These are phyloP conservation scores for Haematococcus sp. DNA, from an alignment of 139 green algal genomes.

Conservation along the genomic window DNA sequence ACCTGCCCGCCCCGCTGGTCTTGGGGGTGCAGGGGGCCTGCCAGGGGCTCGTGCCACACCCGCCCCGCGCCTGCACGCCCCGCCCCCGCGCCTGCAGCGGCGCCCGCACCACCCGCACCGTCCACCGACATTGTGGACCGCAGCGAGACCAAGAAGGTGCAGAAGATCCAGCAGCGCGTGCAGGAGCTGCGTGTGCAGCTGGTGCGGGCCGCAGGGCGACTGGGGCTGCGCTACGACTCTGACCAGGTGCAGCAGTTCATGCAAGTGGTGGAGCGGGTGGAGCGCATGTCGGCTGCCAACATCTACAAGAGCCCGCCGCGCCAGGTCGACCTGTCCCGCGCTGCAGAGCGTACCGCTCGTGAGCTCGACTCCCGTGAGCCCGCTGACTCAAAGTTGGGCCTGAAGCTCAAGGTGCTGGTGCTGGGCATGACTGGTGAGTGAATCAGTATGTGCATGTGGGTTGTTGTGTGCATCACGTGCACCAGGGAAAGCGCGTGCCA, in stretches of 20 bases:
- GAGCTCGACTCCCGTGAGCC: constrained; percentile 18
- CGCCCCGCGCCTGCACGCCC: too few species aligned
- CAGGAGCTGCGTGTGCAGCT: constrained; percentile 44
- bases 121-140: constrained; percentile 29
- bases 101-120: constrained; percentile 4
- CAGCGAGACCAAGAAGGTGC: constrained; percentile 26
- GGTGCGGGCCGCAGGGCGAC: constrained; percentile 34
- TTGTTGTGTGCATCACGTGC: too few species aligned
- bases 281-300: constrained; percentile 32
- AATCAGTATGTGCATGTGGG: too few species aligned
- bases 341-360: not conserved
- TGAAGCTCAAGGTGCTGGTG: constrained; percentile 47
- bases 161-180: constrained; percentile 28
- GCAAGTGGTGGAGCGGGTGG: constrained; percentile 39
- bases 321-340: constrained; percentile 3
- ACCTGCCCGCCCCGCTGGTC: too few species aligned
- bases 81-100: not conserved
- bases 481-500: too few species aligned
- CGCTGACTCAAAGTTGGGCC: constrained; percentile 10
- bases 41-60: too few species aligned
- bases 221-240: constrained; percentile 35
- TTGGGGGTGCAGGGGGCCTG: too few species aligned
- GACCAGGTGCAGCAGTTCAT: constrained; percentile 32
- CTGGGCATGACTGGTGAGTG: constrained; percentile 51
- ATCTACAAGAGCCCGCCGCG: constrained; percentile 22